Percentiles rank a stretch among this genome's conserved stretches.
Evolutionary conservation across 257 asterid species (phyloP).

Genomic region (Buddleja alternifolia): DNA sequence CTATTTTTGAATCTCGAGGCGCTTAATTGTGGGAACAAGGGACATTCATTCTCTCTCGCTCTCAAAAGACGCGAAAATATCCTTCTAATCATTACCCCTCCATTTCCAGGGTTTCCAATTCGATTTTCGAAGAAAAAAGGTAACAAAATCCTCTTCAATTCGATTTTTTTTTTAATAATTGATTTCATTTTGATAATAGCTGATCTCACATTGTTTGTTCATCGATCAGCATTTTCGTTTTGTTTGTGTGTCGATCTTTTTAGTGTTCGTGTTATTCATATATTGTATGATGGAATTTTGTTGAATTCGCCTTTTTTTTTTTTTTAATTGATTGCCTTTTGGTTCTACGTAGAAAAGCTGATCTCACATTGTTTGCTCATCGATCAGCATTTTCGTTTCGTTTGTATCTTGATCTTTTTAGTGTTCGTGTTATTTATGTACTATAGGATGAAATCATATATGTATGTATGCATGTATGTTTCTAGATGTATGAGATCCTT

Average conservation of each 20-base stretch:
- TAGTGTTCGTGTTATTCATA: too few relatives aligned
- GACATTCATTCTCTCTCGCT: conserved; percentile 2
- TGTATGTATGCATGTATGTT: neutral
- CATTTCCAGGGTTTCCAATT: neutral
- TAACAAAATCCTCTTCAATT: neutral
- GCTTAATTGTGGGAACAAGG: conserved; percentile 10
- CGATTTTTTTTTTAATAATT: neutral
- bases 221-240: neutral
- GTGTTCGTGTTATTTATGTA: too few relatives aligned
- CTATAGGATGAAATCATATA: neutral
- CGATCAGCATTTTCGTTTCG: neutral
- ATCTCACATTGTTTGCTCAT: neutral
- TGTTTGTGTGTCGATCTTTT: too few relatives aligned
- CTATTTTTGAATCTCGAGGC: conserved; percentile 12
- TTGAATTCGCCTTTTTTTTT: too few relatives aligned
- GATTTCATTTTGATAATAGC: neutral
- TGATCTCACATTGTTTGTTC: neutral
- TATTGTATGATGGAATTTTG: too few relatives aligned
- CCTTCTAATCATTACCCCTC: neutral
- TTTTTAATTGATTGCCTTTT: neutral
- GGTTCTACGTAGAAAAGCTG: neutral
- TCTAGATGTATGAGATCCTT: conserved; percentile 22
- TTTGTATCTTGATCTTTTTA: too few relatives aligned
- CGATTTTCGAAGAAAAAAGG: conserved; percentile 27
- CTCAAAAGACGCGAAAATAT: conserved; percentile 14